Conservation (phyloP, 306 rosid species). For the Sindora glabra region DNA sequence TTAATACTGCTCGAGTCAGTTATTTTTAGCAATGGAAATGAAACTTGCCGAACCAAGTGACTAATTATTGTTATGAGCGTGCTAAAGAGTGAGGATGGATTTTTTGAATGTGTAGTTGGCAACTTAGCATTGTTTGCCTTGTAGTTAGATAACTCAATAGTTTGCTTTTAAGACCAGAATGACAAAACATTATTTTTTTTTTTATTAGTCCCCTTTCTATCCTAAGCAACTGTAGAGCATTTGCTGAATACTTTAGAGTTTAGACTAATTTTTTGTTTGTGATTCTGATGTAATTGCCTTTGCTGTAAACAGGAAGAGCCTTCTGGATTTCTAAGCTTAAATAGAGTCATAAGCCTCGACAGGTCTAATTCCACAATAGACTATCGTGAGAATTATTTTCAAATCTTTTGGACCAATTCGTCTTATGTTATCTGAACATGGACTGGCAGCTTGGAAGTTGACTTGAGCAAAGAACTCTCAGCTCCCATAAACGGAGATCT, state of each 20-base stretch:
- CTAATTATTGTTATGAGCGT: no score
- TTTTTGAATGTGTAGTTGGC: no score
- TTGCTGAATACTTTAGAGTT: slow-evolving; percentile 16
- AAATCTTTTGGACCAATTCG: not conserved
- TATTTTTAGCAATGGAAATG: no score
- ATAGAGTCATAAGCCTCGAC: slow-evolving; percentile 86
- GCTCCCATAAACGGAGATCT: slow-evolving; percentile 32
- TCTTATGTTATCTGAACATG: slow-evolving; percentile 17
- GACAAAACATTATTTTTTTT: no score
- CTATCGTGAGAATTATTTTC: not conserved
- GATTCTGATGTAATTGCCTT: slow-evolving; percentile 15
- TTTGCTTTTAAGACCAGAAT: no score
- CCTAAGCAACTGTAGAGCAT: not conserved
- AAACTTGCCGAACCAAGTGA: no score
- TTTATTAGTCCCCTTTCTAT: slow-evolving; percentile 1
- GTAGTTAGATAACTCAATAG: no score
- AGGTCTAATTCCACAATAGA: slow-evolving; percentile 34
- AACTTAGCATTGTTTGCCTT: no score
- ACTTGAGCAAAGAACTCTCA: slow-evolving; percentile 81
- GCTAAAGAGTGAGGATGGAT: no score
- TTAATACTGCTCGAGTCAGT: no score
- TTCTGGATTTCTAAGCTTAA: slow-evolving; percentile 82
- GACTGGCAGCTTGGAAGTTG: slow-evolving; percentile 65
- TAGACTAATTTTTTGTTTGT: not conserved
- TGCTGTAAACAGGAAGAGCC: slow-evolving; percentile 53